Conservation (phyloP, 2,329 filamentous ascomycete genomes). For the Ophidiomyces ophidiicola region DNA sequence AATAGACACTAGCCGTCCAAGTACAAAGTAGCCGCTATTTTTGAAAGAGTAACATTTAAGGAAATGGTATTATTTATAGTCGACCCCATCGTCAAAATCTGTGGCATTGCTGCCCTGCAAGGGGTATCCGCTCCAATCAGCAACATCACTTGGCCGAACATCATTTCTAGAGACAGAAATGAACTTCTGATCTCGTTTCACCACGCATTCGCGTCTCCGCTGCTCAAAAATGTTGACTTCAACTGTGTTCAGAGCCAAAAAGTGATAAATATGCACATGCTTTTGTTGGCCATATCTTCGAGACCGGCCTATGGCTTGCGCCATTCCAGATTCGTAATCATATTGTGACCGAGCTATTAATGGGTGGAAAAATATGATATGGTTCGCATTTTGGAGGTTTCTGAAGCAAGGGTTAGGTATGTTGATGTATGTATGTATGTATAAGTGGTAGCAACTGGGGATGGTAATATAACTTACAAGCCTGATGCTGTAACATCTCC, state of each 20-base stretch:
- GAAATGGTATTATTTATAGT: too few species aligned
- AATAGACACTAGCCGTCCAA: too few species aligned
- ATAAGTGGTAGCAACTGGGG: neutral
- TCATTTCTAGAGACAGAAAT: constrained; percentile 18
- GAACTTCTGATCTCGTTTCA: constrained; percentile 19
- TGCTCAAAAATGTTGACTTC: constrained; percentile 36
- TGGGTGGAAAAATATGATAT: constrained; percentile 52
- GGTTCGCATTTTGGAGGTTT: constrained; percentile 52
- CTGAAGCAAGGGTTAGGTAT: constrained; percentile 23
- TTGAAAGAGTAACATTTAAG: too few species aligned
- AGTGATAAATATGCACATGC: constrained; percentile 46
- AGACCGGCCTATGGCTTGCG: constrained; percentile 51
- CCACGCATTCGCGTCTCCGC: constrained; percentile 22
- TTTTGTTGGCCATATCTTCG: constrained; percentile 47
- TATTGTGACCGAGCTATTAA: constrained; percentile 40
- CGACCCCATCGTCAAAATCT: constrained; percentile 15
- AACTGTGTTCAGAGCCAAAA: constrained; percentile 33
- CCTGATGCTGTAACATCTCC: constrained; percentile 48
- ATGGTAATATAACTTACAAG: constrained; percentile 35
- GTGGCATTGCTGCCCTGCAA: constrained; percentile 20
- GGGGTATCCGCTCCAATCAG: constrained; percentile 21
- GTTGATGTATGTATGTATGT: neutral
- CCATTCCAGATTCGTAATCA: constrained; percentile 47
- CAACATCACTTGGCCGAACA: constrained; percentile 15
- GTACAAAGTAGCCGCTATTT: too few species aligned